Conservation (phyloP, 2,329 filamentous ascomycete genomes). For the Pseudocercospora vitis region DNA sequence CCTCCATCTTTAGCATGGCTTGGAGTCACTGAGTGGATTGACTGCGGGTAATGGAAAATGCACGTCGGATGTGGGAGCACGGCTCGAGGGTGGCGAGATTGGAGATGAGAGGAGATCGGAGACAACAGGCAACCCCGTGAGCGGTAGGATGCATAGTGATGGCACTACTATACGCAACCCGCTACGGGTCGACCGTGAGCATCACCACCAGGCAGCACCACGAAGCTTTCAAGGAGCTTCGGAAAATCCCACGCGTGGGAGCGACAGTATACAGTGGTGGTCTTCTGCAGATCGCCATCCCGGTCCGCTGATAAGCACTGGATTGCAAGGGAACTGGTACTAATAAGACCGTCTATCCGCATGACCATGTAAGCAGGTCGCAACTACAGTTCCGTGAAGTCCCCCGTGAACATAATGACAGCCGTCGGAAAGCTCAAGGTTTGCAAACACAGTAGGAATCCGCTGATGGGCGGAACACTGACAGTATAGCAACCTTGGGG, state of each 20-base stretch:
- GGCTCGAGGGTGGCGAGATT: slow-evolving; percentile 6
- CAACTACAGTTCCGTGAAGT: no score
- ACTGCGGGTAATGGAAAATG: not conserved
- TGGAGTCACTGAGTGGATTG: not conserved
- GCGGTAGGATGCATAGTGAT: not conserved
- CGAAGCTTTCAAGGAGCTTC: slow-evolving; percentile 5
- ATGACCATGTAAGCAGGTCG: no score
- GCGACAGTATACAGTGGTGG: slow-evolving; percentile 12
- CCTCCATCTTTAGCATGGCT: not conserved
- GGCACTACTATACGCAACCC: not conserved
- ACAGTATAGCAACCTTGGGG: no score
- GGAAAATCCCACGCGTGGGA: slow-evolving; percentile 8
- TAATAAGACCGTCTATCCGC: no score
- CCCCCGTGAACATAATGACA: no score
- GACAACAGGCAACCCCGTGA: not conserved
- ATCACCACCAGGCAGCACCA: slow-evolving; percentile 9
- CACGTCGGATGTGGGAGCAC: not conserved
- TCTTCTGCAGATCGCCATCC: not conserved
- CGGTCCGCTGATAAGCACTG: slow-evolving; percentile 6
- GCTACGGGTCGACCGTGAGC: not conserved
- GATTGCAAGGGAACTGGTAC: slow-evolving; percentile 12
- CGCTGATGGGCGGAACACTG: no score
- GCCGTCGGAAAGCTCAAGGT: no score
- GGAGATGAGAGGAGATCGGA: slow-evolving; percentile 4
- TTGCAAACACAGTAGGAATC: no score